phyloP scores from a whole-genome alignment of 2,329 filamentous ascomycete species.

The Catunica adiposa region DNA sequence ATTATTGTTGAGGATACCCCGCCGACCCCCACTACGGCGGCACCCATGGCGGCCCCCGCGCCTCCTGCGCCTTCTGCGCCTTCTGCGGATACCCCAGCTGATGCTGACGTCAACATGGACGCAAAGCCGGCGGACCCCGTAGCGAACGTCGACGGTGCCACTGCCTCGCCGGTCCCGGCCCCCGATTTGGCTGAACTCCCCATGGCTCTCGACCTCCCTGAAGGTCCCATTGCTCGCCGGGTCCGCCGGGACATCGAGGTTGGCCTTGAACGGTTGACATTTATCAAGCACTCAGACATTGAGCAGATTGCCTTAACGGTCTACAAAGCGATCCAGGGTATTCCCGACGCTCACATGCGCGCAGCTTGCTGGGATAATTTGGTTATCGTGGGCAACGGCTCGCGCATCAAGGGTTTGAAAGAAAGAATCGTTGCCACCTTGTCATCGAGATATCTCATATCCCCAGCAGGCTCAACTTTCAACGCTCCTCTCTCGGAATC shows the following conservation, averaged over 20 bases:
- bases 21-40: background rate
- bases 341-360: constrained; percentile 71
- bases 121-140: constrained; percentile 6
- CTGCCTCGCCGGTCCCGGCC: constrained; percentile 6
- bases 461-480: constrained; percentile 82
- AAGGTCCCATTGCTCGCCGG: constrained; percentile 31
- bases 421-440: constrained; percentile 74
- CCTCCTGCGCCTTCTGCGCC: background rate
- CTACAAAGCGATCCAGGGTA: constrained; percentile 65
- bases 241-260: constrained; percentile 56
- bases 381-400: constrained; percentile 81
- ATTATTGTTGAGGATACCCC: constrained; percentile 35
- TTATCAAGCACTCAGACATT: constrained; percentile 53
- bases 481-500: constrained; percentile 72
- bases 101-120: background rate
- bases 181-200: constrained; percentile 15
- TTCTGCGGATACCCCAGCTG: background rate
- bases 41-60: background rate
- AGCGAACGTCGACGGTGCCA: background rate
- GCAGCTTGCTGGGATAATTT: constrained; percentile 82
- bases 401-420: constrained; percentile 57
- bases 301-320: constrained; percentile 73
- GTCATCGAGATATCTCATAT: constrained; percentile 69
- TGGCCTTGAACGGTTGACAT: constrained; percentile 57
- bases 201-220: constrained; percentile 16